Base-by-base conservation (phyloP, 2,329 filamentous ascomycete genomes). In the Aspergillus uvarum region DNA sequence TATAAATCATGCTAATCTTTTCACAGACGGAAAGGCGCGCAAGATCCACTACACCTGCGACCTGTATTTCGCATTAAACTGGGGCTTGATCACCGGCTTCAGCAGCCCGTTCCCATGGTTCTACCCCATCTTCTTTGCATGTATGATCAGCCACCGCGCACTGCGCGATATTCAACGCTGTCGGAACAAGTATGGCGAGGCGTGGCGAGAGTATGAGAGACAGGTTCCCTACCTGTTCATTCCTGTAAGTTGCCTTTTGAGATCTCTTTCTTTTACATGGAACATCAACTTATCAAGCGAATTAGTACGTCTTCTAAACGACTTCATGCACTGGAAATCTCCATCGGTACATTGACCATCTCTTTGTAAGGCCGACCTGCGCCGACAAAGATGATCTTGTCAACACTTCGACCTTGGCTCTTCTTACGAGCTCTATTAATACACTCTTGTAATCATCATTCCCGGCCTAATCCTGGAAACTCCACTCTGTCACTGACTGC, bases 61-160 rank as follows among this genome's bases (percentile, higher is more conserved):
- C 74, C 76, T 89, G 5, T 93, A 85, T 79, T 94, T 94, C 70
- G 89, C 91, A 6, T 73, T 91, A 57, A 85, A 81, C 63, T 95
- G 91, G 91, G 91, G 87, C 24, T 76, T 93, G n/a, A 88, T 94
- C 67, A 92, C 89, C 2, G 91, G 91, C 11, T 93, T 94, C 77
- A 81, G 81, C 38, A 91, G 88, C 71, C 90, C 91, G 0, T 93
- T 94, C 78, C 91, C 91, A 1, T 96, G 91, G 90, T 95, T 96
- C 77, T 94, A 96, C 73, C 89, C 90, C 0, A 76, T 90, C 38
- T 96, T 96, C 81, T 96, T 96, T 74, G 81, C 82, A 19, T 77
- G 78, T 67, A 94, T 94, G 90, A 94, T 95, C 70, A 81, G 87
- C 10, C 91, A 96, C 75, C 88, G 91, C 60, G 89, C 90, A 4